A percentile compares a stretch with the other conserved stretches of the same genome.
Evolutionary conservation across 1,139 yeast species (phyloP).

Genomic region (Spathaspora sp.): DNA sequence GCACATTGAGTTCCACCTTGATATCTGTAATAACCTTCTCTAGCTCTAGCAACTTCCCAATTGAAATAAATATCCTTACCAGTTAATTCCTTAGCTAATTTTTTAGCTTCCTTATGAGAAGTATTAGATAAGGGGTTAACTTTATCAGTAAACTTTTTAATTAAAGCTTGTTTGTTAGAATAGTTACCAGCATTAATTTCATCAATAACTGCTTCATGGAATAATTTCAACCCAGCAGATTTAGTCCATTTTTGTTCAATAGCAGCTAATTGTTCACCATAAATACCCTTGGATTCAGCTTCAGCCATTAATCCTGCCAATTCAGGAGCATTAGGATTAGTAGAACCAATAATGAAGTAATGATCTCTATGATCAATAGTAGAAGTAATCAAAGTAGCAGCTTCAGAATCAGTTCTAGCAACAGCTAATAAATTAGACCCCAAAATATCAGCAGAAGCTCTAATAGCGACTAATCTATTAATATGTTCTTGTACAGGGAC

Average conservation of each 20-base stretch:
- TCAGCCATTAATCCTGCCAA: slow-evolving; percentile 76
- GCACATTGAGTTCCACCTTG: slow-evolving; percentile 97
- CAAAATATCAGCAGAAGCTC: slow-evolving; percentile 94
- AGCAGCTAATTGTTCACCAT: slow-evolving; percentile 67
- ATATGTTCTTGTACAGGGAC: slow-evolving; percentile 98
- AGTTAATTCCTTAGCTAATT: slow-evolving; percentile 69
- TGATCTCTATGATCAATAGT: slow-evolving; percentile 95
- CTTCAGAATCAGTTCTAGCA: slow-evolving; percentile 97
- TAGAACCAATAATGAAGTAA: slow-evolving; percentile 85
- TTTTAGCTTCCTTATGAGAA: slow-evolving; percentile 79
- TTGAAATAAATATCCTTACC: slow-evolving; percentile 88
- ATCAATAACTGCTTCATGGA: slow-evolving; percentile 89
- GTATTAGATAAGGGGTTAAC: slow-evolving; percentile 75
- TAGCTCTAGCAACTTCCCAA: slow-evolving; percentile 95
- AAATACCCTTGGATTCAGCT: slow-evolving; percentile 74
- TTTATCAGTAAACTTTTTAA: slow-evolving; percentile 63
- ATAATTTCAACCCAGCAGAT: slow-evolving; percentile 82
- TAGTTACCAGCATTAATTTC: slow-evolving; percentile 65
- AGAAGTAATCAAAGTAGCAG: slow-evolving; percentile 91
- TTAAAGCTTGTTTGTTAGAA: slow-evolving; percentile 64
- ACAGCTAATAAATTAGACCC: slow-evolving; percentile 83
- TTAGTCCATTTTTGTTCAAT: slow-evolving; percentile 83
- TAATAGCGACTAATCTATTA: slow-evolving; percentile 87
- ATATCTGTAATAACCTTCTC: slow-evolving; percentile 98
- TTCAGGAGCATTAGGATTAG: slow-evolving; percentile 77